phyloP scores from a whole-genome alignment of 768 basidiomycete genomes.

The Phlegmacium glaucopus region DNA sequence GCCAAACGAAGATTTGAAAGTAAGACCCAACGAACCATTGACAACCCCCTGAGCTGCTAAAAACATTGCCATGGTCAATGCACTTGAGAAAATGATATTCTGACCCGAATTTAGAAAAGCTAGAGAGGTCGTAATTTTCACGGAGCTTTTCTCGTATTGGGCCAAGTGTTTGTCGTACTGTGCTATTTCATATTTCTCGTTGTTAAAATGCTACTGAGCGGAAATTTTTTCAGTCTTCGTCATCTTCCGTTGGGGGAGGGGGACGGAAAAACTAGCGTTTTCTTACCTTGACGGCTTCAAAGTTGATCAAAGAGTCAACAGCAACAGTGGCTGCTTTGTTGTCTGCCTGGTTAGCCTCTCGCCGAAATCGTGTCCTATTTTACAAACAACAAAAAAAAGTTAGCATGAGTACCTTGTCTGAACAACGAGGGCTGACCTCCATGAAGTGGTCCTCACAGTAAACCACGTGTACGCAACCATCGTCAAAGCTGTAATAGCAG shows the following conservation, averaged over 20 bases:
- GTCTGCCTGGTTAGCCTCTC: conserved; percentile 94
- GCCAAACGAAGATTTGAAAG: background rate
- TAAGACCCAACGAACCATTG: conserved; percentile 54
- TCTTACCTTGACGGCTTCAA: conserved; percentile 93
- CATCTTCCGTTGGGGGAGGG: background rate
- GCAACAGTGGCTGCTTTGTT: conserved; percentile 93
- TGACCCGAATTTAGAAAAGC: conserved; percentile 95
- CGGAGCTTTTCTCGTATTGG: conserved; percentile 85
- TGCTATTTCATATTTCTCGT: conserved; percentile 85
- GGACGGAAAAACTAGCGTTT: conserved; percentile 1
- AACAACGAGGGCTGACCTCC: conserved; percentile 58
- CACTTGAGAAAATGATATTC: conserved; percentile 92
- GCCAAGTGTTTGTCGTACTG: conserved; percentile 90
- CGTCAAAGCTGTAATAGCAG: conserved; percentile 80
- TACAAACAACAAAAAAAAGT: background rate
- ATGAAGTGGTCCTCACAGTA: conserved; percentile 92
- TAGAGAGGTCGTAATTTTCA: conserved; percentile 93
- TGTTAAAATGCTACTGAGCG: conserved; percentile 84
- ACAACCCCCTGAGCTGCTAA: conserved; percentile 93
- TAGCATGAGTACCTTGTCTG: too few relatives aligned
- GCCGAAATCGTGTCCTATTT: conserved; percentile 83
- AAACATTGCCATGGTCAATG: conserved; percentile 94
- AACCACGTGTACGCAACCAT: conserved; percentile 96
- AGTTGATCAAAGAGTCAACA: conserved; percentile 96
- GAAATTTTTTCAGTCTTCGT: background rate